Base-by-base conservation (phyloP, 2,329 filamentous ascomycete species). In the Ascochyta viciae-villosae region DNA sequence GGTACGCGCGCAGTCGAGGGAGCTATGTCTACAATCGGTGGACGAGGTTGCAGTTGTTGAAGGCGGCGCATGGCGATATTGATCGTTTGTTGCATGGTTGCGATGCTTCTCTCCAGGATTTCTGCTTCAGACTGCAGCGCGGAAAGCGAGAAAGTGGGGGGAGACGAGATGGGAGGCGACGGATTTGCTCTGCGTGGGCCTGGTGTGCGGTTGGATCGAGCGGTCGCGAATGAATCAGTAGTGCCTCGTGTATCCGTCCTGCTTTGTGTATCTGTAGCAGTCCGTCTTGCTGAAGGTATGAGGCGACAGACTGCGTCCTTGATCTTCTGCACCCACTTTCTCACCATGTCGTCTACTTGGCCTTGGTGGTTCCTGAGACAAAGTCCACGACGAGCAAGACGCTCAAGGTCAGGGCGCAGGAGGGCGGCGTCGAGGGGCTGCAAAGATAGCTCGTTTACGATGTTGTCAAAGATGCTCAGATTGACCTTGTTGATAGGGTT, bases 341-440 rank as follows among this genome's bases (percentile, higher is more conserved):
- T 27, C 6, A 55, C 38, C 46, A 54, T 53, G 3, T 26, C 12
- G 2, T 49, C 16, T 6, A 41, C 45, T 15, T 62, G 59, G 6
- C 34, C 38, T 7, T 31, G 35, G 29, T 57, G 42, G 10, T 33
- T 33, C 16, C 46, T 19, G 4, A 4, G 13, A 40, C 57, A 53
- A 2, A 69, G 56, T 4, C 59, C 54, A 24, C 43, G 10, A 0
- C 22, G 1, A 10, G 66, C 66, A 2, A 68, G 50, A 6, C 16
- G 15, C n/a, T 33, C 4, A 2, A 68, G 56, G 10, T 42, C n/a
- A 7, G 50, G 35, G 3, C 40, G 48, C 0, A 69, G 48, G 3
- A 13, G 19, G 9, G 45, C 41, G n/a, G 58, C 26, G 27, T 68
- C 45, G 3, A 63, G 57, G 1, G 31, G 23, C 16, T 56, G 31